Evolutionary conservation across 495 filamentous ascomycete species (phyloP).

Genomic region (Lindgomyces ingoldianus): DNA sequence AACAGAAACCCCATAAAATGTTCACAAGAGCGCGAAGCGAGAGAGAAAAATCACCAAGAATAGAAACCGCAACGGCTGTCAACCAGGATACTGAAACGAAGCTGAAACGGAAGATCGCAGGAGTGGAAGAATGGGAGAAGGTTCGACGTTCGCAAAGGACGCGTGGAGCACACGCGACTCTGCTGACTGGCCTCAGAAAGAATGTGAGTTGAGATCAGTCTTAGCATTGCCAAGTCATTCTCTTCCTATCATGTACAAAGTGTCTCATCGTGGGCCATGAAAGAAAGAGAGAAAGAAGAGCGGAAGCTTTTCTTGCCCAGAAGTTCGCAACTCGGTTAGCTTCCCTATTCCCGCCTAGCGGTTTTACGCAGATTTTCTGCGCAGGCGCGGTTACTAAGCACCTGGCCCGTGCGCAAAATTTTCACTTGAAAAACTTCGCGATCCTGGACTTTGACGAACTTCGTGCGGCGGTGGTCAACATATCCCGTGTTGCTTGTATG

Average conservation of each 20-base stretch:
- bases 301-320: too few relatives aligned
- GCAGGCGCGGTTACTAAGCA: not conserved
- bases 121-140: conserved; percentile 12
- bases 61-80: conserved; percentile 1
- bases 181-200: conserved; percentile 47
- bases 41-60: not conserved
- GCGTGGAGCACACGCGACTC: not conserved
- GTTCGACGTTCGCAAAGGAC: not conserved
- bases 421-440: not conserved
- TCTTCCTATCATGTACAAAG: conserved; percentile 64
- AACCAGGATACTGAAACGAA: not conserved
- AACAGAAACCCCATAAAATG: not conserved
- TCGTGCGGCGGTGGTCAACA: conserved; percentile 63
- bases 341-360: not conserved
- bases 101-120: conserved; percentile 4
- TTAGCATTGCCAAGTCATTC: conserved; percentile 52
- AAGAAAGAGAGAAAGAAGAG: conserved; percentile 19
- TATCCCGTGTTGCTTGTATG: conserved; percentile 58
- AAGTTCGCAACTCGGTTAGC: too few relatives aligned
- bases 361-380: not conserved
- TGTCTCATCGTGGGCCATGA: conserved; percentile 58
- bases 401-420: not conserved
- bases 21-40: not conserved
- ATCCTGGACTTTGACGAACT: conserved; percentile 47
- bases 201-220: conserved; percentile 56